phyloP scores from a whole-genome alignment of 441 rosid genomes.

The Capsella rubella region DNA sequence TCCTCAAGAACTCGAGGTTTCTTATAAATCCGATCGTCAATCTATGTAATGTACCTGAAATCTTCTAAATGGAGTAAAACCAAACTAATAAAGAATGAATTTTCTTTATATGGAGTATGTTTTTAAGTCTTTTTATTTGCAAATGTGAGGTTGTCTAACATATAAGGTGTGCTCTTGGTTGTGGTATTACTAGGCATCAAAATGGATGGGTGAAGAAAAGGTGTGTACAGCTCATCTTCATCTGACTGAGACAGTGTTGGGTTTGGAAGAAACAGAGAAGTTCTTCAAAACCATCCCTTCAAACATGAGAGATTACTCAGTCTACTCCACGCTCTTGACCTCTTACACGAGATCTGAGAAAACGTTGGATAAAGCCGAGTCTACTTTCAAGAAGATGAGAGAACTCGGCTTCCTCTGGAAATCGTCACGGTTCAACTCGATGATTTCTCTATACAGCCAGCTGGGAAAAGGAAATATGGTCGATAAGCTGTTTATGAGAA shows the following conservation, averaged over 20 bases:
- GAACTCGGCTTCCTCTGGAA: not conserved
- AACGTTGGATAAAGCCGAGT: not conserved
- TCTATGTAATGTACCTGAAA: not conserved
- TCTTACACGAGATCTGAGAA: not conserved
- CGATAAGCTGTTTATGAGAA: not conserved
- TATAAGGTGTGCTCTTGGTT: not conserved
- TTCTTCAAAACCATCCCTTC: slow-evolving; percentile 4
- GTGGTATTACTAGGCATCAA: not conserved
- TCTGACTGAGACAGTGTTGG: not conserved
- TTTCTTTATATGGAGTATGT: not conserved
- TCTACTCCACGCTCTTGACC: not conserved
- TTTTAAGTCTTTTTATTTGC: not conserved
- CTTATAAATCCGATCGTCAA: not conserved
- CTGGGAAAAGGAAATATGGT: not conserved
- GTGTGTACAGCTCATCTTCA: slow-evolving; percentile 3
- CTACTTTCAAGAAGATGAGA: not conserved
- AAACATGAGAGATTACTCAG: not conserved
- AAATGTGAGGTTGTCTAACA: not conserved
- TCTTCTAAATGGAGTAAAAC: not conserved
- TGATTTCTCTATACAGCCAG: not conserved
- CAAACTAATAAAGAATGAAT: not conserved
- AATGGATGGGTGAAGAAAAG: not conserved
- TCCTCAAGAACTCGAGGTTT: not conserved
- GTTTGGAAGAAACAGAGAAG: slow-evolving; percentile 2
- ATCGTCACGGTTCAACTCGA: not conserved